Base-by-base conservation (phyloP, 164 flowering plant species). In the Sextonia rubra region DNA sequence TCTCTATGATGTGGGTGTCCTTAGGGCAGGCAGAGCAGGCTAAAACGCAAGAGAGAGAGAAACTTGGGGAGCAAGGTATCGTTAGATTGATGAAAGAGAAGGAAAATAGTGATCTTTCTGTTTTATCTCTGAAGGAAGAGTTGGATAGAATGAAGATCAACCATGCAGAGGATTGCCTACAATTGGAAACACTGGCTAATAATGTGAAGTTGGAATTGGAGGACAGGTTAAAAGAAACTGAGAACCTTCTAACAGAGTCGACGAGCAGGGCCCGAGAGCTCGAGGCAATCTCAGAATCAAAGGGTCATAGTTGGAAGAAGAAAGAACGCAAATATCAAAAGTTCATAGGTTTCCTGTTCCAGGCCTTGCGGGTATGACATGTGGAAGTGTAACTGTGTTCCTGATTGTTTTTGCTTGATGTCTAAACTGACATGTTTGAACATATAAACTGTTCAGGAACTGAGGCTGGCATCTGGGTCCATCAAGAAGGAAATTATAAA, bases 401-500 rank as follows among this genome's bases (percentile, higher is more conserved):
- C 72, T 73, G 27, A 15, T n/a, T 20, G 64, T 66, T 69, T 22
- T 12, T n/a, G 44, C 11, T 63, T 7, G 17, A 32, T 64, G 25
- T 37, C 48, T 69, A 25, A 67, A 52, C 11, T 75, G 62, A 37
- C 11, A 3, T 22, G 22, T 47, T 44, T 74, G 55, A 37, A 61
- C 9, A 69, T 69, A 4, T 75, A 18, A 71, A 62, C 17, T 76
- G 7, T 74, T 49, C 76, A 96, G 99, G 95, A 88, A 26, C 47
- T 91, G 67, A 86, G 87, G 82, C 64, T 61, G 26, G 80, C 86
- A 68, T 85, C 88, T 17, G 77, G 81, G 62, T 83, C 89, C 64
- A 79, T 86, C 61, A 96, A 87, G 82, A 85, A 81, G 81, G 94
- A 89, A 62, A 83, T 91, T 61, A 44, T 84, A 73, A 83, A 78